Percentiles rank a stretch among this genome's conserved stretches.
These are phyloP conservation scores for Leptomonas seymouri DNA, from an alignment of 208 protist species.

Conservation along the genomic window DNA sequence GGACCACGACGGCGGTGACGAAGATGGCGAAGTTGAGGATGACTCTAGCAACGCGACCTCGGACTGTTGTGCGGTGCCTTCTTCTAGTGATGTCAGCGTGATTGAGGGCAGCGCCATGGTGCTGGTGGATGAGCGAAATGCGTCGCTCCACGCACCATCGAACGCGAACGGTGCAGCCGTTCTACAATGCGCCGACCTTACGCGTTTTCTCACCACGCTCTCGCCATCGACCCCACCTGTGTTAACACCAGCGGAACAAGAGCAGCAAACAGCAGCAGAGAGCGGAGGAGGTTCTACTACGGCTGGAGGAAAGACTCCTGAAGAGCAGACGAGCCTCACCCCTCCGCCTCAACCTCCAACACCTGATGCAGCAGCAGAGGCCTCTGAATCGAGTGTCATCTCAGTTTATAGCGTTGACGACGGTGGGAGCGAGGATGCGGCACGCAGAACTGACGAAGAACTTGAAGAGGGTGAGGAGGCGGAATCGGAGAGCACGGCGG, in stretches of 20 bases:
- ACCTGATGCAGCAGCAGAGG: no score
- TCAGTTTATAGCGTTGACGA: constrained; percentile 1
- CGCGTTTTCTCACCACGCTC: constrained; percentile 13
- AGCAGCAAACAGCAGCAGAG: neutral
- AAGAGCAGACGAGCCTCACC: no score
- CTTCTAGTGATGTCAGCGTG: neutral
- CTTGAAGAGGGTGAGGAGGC: neutral
- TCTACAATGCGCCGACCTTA: constrained; percentile 19
- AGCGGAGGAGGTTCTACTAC: neutral
- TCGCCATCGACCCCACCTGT: constrained; percentile 1
- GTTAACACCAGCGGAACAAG: neutral
- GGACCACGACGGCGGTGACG: neutral
- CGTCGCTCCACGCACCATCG: constrained; percentile 7
- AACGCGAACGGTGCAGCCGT: neutral
- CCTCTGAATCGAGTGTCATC: neutral
- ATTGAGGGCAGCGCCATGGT: neutral
- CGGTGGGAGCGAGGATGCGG: neutral
- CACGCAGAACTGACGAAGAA: neutral
- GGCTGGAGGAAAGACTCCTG: neutral
- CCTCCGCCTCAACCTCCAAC: no score
- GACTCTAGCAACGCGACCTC: neutral
- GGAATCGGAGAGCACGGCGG: neutral
- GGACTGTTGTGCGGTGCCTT: constrained; percentile 10
- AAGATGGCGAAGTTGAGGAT: neutral
- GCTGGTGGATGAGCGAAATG: neutral